Base-by-base conservation (phyloP, 176 grass and related monocot genomes). In the Cenchrus purpureus region DNA sequence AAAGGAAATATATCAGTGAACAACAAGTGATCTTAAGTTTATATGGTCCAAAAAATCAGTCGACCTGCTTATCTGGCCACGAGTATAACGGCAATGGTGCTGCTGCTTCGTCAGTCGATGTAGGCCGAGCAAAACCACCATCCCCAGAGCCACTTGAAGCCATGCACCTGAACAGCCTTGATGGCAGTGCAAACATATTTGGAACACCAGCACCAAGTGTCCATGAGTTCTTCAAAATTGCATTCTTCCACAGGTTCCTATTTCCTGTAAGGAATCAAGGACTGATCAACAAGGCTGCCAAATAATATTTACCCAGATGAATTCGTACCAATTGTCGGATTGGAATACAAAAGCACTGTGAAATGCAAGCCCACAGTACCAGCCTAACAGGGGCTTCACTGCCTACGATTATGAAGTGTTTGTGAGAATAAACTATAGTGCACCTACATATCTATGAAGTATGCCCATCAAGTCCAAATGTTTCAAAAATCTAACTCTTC, bases 51-150 rank as follows among this genome's bases (percentile, higher is more conserved):
- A 62, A 79, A n/a, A 63, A 76, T 79, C 53, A 80, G 51, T 51
- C 62, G 11, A 98, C 97, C 97, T 94, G 76, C 74, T 96, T 99
- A 79, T 99, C 91, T 61, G 88, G 91, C 97, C 97, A 99, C 56
- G 92, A 12, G 72, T 89, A 99, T 14, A 91, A 55, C 0, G 84
- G 75, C 56, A 80, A 73, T 17, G 83, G 82, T 65, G 76, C 12
- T 85, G 89, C 88, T 73, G 71, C 62, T 90, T 99, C 93, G 12
- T 90, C 90, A 28, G 87, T 80, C 34, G 84, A 67, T 54, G 82
- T 60, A 85, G 84, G 54, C 44, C 65, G 66, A 74, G 76, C 68
- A 68, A 92, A 94, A n/a, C 56, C 69, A 22, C 48, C 67, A 63
- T 74, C 82, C 50, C 74, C 84, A 65, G 77, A 70, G 44, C 66